These are phyloP conservation scores for Phlebiopsis flavidoalba DNA, from an alignment of 768 basidiomycete genomes.

Conservation along the genomic window DNA sequence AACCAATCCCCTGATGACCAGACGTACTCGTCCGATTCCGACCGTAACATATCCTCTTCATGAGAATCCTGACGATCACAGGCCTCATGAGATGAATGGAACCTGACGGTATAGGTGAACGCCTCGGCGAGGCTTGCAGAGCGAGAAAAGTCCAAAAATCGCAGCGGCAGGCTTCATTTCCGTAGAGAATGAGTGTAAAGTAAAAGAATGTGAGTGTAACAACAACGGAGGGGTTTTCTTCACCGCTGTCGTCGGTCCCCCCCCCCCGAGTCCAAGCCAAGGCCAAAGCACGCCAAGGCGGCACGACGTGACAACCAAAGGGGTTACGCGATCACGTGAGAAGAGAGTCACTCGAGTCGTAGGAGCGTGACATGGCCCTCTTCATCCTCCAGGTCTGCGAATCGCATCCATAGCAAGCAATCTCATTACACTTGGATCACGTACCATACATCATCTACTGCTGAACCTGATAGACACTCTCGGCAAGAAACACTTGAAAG, in stretches of 20 bases:
- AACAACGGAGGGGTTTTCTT: not conserved
- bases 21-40: constrained; percentile 13
- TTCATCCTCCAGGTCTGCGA: not conserved
- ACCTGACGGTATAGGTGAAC: constrained; percentile 6
- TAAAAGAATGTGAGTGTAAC: not conserved
- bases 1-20: constrained; percentile 15
- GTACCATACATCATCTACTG: too few relatives aligned
- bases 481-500: too few relatives aligned
- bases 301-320: not conserved
- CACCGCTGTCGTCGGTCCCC: not conserved
- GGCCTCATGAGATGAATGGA: too few relatives aligned
- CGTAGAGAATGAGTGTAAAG: not conserved
- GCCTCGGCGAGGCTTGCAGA: not conserved
- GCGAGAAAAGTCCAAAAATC: not conserved
- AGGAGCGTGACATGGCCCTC: not conserved
- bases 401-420: too few relatives aligned
- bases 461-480: too few relatives aligned
- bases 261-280: not conserved
- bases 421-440: too few relatives aligned
- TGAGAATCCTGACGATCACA: not conserved
- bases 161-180: not conserved
- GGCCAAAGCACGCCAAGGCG: constrained; percentile 1
- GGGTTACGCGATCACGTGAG: not conserved
- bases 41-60: constrained; percentile 10
- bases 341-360: not conserved